These are phyloP conservation scores for Suillus weaverae DNA, from an alignment of 768 basidiomycete species.

Conservation along the genomic window DNA sequence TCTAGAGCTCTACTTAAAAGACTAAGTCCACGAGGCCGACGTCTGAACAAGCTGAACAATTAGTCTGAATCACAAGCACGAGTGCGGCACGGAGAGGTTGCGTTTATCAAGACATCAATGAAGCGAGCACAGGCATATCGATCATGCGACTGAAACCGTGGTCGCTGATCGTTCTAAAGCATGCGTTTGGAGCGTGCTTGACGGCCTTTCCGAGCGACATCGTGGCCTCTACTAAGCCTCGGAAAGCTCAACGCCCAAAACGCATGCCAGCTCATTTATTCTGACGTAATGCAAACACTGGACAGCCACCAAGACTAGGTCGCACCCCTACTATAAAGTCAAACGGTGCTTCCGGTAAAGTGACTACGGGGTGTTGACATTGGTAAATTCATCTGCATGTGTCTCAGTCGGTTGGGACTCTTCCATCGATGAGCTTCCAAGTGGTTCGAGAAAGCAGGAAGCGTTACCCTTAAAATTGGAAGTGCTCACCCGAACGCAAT, in stretches of 20 bases:
- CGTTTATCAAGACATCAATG: slow-evolving; percentile 12
- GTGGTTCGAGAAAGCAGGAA: neutral
- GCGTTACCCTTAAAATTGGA: neutral
- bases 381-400: neutral
- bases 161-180: slow-evolving; percentile 19
- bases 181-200: slow-evolving; percentile 28
- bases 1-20: neutral
- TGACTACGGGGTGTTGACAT: neutral
- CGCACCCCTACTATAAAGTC: neutral
- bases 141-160: slow-evolving; percentile 22
- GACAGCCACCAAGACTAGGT: neutral
- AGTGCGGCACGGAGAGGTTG: slow-evolving; percentile 11
- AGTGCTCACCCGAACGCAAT: neutral
- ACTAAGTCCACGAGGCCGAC: slow-evolving; percentile 29
- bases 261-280: neutral
- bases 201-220: slow-evolving; percentile 7
- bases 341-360: neutral
- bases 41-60: slow-evolving; percentile 22
- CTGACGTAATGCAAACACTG: slow-evolving; percentile 1
- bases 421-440: neutral
- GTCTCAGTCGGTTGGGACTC: neutral
- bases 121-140: slow-evolving; percentile 20
- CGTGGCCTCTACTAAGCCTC: slow-evolving; percentile 6
- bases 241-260: neutral
- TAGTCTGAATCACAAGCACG: slow-evolving; percentile 29